Conservation (phyloP, 768 basidiomycete species). For the Lentinula raphanica region DNA sequence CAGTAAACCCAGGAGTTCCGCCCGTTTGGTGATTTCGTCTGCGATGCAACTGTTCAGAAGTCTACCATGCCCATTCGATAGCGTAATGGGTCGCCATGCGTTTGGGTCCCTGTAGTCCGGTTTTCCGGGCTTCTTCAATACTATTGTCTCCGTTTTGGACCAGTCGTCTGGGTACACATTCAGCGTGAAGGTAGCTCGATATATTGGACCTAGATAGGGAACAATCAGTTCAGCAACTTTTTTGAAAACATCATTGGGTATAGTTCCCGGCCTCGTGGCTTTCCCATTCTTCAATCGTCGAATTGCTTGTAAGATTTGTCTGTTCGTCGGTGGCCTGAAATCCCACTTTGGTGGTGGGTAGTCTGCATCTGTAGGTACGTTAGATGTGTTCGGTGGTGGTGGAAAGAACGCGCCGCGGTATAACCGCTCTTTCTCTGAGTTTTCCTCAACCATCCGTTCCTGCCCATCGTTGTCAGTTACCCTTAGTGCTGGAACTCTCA, state of each 20-base stretch:
- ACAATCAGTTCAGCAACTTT: conserved; percentile 18
- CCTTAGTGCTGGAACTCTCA: neutral
- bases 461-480: neutral
- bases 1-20: conserved; percentile 17
- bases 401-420: neutral
- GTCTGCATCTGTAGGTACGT: neutral
- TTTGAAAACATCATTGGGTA: conserved; percentile 15
- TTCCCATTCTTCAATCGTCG: neutral
- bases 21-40: neutral
- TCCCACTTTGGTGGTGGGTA: neutral
- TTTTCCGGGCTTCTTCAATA: conserved; percentile 17
- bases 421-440: neutral
- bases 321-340: neutral
- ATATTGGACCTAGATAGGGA: conserved; percentile 22
- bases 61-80: conserved; percentile 13
- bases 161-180: conserved; percentile 12
- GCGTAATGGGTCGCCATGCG: conserved; percentile 29
- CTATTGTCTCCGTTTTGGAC: conserved; percentile 18
- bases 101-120: conserved; percentile 27
- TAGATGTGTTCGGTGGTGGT: neutral
- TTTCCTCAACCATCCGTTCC: neutral
- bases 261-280: neutral
- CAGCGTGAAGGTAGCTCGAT: conserved; percentile 20
- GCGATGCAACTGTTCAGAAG: neutral
- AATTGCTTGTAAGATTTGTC: neutral